A percentile compares a stretch with the other conserved stretches of the same genome.
phyloP scores from a whole-genome alignment of 202 grass and related monocot genomes.

The Carex sylvatica region DNA sequence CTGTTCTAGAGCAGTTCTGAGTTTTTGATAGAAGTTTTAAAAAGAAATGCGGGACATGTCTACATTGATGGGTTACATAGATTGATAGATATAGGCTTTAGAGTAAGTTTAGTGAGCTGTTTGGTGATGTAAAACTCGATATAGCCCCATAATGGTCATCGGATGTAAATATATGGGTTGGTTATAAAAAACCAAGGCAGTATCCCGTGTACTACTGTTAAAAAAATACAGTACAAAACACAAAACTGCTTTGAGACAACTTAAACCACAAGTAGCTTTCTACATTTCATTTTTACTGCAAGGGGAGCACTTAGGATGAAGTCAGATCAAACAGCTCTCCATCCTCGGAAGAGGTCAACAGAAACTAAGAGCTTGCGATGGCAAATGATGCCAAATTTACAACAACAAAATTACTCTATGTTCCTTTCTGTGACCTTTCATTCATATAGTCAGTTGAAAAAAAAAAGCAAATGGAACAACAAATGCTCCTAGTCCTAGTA shows the following conservation, averaged over 20 bases:
- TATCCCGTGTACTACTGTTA: background rate
- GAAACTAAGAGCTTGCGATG: background rate
- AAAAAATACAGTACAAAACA: background rate
- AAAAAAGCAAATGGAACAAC: slow-evolving; percentile 17
- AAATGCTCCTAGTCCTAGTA: slow-evolving; percentile 12
- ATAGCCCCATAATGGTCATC: background rate
- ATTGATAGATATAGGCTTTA: background rate
- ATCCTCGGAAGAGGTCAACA: background rate
- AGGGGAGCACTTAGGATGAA: background rate
- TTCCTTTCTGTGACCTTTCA: slow-evolving; percentile 27
- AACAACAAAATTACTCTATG: slow-evolving; percentile 17
- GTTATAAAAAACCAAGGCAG: too few species aligned
- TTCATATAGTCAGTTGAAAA: slow-evolving; percentile 22
- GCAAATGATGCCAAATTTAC: slow-evolving; percentile 19
- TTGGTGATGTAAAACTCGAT: background rate
- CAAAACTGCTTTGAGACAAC: background rate
- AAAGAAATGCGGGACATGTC: background rate
- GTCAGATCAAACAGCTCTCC: background rate
- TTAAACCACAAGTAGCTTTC: background rate
- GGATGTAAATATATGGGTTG: too few species aligned
- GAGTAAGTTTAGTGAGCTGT: too few species aligned
- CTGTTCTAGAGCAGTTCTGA: background rate
- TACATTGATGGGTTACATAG: background rate
- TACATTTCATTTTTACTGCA: background rate
- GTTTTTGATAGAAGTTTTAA: background rate